phyloP scores from a whole-genome alignment of 305 asterid species.

The Solanum hybrid region DNA sequence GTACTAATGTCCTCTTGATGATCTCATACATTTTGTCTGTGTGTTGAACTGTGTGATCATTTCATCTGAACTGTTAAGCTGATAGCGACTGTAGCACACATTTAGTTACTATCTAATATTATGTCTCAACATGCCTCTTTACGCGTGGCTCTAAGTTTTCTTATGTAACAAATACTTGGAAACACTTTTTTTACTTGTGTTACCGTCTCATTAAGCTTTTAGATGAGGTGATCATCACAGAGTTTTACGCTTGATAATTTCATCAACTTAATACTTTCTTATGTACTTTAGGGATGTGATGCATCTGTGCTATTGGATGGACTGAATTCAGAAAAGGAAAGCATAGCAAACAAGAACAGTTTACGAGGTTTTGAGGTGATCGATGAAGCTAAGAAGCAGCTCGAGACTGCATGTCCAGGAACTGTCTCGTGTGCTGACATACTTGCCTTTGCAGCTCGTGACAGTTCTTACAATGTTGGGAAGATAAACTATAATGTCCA shows the following conservation, averaged over 20 bases:
- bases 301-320: constrained; percentile 33
- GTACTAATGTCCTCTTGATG: neutral
- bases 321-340: constrained; percentile 18
- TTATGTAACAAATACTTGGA: neutral
- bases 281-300: constrained; percentile 33
- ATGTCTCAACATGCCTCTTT: neutral
- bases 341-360: constrained; percentile 8
- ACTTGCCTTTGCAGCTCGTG: constrained; percentile 24
- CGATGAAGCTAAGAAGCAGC: constrained; percentile 21
- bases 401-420: constrained; percentile 23
- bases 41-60: neutral
- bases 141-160: neutral
- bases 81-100: neutral
- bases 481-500: constrained; percentile 4
- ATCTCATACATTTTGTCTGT: neutral
- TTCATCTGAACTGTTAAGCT: neutral
- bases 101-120: neutral
- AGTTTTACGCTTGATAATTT: neutral
- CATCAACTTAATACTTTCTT: neutral
- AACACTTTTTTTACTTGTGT: neutral
- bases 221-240: neutral
- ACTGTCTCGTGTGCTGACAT: constrained; percentile 10
- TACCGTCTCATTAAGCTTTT: neutral
- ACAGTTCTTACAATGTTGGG: constrained; percentile 16
- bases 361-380: constrained; percentile 27